phyloP scores from a whole-genome alignment of 2,329 filamentous ascomycete species.

The Xylariaceae sp. region DNA sequence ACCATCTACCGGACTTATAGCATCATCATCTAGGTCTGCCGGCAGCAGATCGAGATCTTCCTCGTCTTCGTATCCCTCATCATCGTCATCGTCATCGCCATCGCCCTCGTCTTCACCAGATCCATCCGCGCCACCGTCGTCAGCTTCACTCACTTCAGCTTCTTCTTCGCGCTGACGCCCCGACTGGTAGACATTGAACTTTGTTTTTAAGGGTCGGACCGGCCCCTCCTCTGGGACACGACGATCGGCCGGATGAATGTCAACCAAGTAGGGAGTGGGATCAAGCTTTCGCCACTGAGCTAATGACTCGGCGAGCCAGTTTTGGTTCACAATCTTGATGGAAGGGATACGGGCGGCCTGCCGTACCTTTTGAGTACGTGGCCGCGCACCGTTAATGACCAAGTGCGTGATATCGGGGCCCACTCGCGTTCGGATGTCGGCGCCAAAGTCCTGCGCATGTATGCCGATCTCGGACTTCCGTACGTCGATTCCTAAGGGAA shows the following conservation, averaged over 20 bases:
- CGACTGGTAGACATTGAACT: constrained; percentile 36
- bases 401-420: constrained; percentile 65
- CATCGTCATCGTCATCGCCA: constrained; percentile 32
- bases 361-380: constrained; percentile 84
- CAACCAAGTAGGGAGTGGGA: constrained; percentile 71
- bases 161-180: constrained; percentile 22
- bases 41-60: constrained; percentile 47
- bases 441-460: constrained; percentile 84
- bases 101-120: constrained; percentile 34
- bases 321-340: constrained; percentile 86
- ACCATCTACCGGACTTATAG: constrained; percentile 31
- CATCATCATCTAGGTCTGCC: constrained; percentile 42
- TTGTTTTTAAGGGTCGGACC: constrained; percentile 41
- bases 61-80: constrained; percentile 33
- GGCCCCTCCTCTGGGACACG: constrained; percentile 27
- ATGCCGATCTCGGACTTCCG: constrained; percentile 79
- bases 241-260: constrained; percentile 66
- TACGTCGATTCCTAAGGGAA: constrained; percentile 75
- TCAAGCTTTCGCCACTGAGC: constrained; percentile 77
- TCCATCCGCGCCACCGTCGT: constrained; percentile 40
- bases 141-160: constrained; percentile 36
- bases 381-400: constrained; percentile 63
- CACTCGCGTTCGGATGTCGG: constrained; percentile 53
- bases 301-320: constrained; percentile 84
- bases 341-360: constrained; percentile 73